Evolutionary conservation across 2,329 filamentous ascomycete genomes (phyloP), one percentile per base, ranked within the genome.

Genomic region (Aspergillus persii): DNA sequence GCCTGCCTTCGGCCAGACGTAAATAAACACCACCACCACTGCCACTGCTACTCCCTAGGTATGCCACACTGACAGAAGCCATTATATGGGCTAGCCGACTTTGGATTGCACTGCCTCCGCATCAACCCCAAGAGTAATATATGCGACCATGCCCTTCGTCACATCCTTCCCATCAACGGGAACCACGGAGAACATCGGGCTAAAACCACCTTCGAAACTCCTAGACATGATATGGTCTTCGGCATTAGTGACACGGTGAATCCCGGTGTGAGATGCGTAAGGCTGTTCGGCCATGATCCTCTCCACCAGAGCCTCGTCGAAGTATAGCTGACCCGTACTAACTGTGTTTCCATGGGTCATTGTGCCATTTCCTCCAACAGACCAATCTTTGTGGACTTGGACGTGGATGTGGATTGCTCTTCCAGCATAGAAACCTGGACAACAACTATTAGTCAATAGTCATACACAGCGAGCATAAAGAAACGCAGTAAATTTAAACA

Each of bases 351-450:
- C 60, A 8, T 62, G 44, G 8, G 63, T 67, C 3, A 74, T 70
- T 1, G 71, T 73, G 48, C 68, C 61, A 50, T 74, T 68, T 5
- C 29, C 58, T 5, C 60, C 63, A 11, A 74, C n/a, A 2, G 57
- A 55, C 63, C 63, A 68, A 58, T 69, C 64, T 48, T 63, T 70
- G 52, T 83, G 79, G 0, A 77, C 74, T 60, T 79, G 72, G 50
- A 80, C 69, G 63, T 83, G 81, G 61, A 81, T 80, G 68, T 83
- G 81, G 12, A 71, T 74, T 1, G 80, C 69, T 9, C 80, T 76
- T 1, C 75, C 70, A 3, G 68, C 57, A 54, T 79, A 80, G 65
- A 79, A 77, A 18, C 77, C 77, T 68, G 27, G 61, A 54, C 18
- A 23, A 23, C 18, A 23, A 23, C 18, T 23, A 23, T 23, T 23